Percentiles rank a stretch among this genome's conserved stretches.
Evolutionary conservation across 805 yeast genomes (phyloP).

Genomic region (Candida piceae): DNA sequence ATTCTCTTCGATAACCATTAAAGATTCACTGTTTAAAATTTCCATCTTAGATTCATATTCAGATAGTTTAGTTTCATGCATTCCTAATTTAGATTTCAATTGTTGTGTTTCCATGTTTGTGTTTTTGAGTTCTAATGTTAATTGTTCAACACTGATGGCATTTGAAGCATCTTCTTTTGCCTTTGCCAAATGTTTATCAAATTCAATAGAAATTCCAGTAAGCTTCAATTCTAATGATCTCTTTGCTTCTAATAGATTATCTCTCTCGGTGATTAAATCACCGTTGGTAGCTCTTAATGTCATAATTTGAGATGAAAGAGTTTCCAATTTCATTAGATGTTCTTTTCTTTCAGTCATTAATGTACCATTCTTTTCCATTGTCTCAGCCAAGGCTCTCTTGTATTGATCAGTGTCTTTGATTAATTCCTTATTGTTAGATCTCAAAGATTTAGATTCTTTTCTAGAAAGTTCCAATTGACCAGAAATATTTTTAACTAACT

Average conservation of each 20-base stretch:
- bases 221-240: conserved; percentile 41
- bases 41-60: conserved; percentile 26
- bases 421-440: conserved; percentile 34
- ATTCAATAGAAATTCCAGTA: conserved; percentile 35
- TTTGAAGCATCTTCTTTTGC: conserved; percentile 28
- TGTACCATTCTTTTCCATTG: conserved; percentile 40
- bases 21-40: conserved; percentile 44
- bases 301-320: conserved; percentile 47
- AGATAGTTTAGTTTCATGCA: conserved; percentile 17
- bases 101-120: conserved; percentile 27
- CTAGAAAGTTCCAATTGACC: conserved; percentile 55
- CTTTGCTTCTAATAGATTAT: conserved; percentile 49
- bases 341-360: conserved; percentile 40
- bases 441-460: conserved; percentile 37
- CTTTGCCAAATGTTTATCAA: conserved; percentile 32
- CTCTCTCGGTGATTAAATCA: conserved; percentile 59
- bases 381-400: conserved; percentile 34
- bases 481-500: conserved; percentile 55
- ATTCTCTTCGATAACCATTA: conserved; percentile 62
- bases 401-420: conserved; percentile 39
- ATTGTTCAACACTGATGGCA: conserved; percentile 25
- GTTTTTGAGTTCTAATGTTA: conserved; percentile 32
- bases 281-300: conserved; percentile 55
- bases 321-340: conserved; percentile 38
- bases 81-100: conserved; percentile 28